Percentiles rank a stretch among this genome's conserved stretches.
Evolutionary conservation across 31 red algal genomes (phyloP).

Genomic region (Odonthalia washingtoniensis): DNA sequence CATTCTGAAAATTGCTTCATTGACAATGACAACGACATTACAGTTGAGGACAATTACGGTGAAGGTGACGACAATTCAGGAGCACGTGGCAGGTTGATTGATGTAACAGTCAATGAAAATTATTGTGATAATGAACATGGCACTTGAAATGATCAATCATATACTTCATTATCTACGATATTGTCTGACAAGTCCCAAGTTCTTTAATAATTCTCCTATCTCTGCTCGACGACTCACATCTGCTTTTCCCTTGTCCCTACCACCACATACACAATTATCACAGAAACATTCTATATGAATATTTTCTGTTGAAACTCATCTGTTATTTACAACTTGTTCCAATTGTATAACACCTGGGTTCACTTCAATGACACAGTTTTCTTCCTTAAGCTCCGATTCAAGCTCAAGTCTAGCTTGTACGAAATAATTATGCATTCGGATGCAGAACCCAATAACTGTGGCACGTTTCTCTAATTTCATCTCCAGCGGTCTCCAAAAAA

Average conservation of each 20-base stretch:
- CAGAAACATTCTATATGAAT: neutral
- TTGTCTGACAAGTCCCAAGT: neutral
- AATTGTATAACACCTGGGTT: neutral
- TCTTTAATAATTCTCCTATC: neutral
- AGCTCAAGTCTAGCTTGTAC: neutral
- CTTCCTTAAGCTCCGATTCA: neutral
- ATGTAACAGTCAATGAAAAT: no score
- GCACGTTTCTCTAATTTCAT: neutral
- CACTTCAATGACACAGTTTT: neutral
- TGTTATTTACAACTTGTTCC: neutral
- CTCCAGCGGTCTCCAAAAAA: neutral
- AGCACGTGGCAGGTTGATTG: no score
- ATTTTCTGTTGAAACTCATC: neutral
- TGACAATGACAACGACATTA: neutral
- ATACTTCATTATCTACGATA: neutral
- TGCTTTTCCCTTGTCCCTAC: neutral
- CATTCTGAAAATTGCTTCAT: no score
- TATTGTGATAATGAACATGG: no score
- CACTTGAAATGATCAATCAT: no score
- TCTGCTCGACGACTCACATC: neutral
- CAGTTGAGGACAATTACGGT: no score
- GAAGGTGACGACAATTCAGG: no score
- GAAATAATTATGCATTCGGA: neutral
- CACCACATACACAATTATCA: neutral
- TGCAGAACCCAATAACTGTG: neutral